phyloP scores from a whole-genome alignment of 192 early-diverging fungal species.

The Coemansia sp. region DNA sequence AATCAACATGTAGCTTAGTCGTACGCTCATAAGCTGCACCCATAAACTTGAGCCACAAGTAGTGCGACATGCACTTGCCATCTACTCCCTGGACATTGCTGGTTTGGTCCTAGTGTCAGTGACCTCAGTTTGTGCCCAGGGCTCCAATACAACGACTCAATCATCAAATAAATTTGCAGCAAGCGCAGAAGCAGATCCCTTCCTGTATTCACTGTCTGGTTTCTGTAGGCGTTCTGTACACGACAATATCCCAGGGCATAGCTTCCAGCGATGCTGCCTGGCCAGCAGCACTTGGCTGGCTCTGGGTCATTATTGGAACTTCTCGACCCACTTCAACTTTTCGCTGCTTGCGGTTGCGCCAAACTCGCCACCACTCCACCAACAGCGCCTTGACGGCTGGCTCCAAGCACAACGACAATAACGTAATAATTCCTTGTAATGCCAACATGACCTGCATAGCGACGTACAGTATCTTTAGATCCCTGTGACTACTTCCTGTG shows the following conservation, averaged over 20 bases:
- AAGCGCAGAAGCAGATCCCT: neutral
- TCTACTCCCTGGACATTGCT: too few relatives aligned
- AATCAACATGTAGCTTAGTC: too few relatives aligned
- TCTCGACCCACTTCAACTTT: neutral
- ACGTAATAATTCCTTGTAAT: conserved; percentile 24
- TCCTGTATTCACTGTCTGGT: neutral
- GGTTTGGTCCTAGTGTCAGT: too few relatives aligned
- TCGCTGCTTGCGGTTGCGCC: neutral
- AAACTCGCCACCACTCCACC: conserved; percentile 6
- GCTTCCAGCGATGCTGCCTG: neutral
- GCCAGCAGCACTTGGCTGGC: neutral
- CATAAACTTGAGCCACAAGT: too few relatives aligned
- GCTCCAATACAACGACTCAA: too few relatives aligned
- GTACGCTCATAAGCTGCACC: too few relatives aligned
- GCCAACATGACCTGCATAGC: conserved; percentile 32
- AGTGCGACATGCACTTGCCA: too few relatives aligned
- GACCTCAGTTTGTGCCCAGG: too few relatives aligned
- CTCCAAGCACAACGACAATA: conserved; percentile 25
- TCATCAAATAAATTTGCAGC: too few relatives aligned
- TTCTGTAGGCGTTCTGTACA: neutral
- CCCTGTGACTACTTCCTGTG: neutral
- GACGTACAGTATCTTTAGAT: conserved; percentile 23
- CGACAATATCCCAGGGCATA: conserved; percentile 23
- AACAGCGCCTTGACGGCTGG: conserved; percentile 14
- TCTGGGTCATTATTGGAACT: neutral